phyloP scores from a whole-genome alignment of 805 yeast species.

The Nakazawaea peltata region DNA sequence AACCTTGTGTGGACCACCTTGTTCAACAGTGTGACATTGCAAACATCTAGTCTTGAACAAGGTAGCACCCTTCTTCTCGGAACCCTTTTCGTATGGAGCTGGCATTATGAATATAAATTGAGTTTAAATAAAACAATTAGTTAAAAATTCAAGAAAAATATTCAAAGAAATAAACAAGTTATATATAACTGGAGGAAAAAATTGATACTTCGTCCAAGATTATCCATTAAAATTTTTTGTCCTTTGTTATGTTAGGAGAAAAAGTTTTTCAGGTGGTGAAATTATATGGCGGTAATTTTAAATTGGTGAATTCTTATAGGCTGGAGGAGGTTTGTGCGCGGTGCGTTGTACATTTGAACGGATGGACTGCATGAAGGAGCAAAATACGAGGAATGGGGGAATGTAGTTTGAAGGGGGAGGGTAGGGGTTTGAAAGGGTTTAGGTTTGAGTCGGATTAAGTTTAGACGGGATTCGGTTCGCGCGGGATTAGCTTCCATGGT shows the following conservation, averaged over 20 bases:
- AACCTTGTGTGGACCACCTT: conserved; percentile 96
- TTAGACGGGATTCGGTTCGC: too few species aligned
- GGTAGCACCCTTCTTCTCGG: conserved; percentile 93
- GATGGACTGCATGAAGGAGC: too few species aligned
- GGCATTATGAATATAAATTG: conserved; percentile 20
- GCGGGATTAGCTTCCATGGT: too few species aligned
- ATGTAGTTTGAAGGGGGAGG: too few species aligned
- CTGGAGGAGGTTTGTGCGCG: not conserved
- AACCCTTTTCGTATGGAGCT: conserved; percentile 41
- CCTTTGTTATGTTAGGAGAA: not conserved
- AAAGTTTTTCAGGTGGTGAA: not conserved
- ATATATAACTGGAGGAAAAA: not conserved
- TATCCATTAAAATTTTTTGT: not conserved
- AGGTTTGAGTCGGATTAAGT: too few species aligned
- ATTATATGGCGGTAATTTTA: not conserved
- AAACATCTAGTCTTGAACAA: conserved; percentile 98
- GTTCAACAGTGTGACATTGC: conserved; percentile 97
- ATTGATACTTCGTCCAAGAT: not conserved
- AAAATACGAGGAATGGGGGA: too few species aligned
- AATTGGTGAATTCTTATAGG: conserved; percentile 2
- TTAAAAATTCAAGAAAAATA: not conserved
- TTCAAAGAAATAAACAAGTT: not conserved
- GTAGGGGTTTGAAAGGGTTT: too few species aligned
- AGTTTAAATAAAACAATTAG: conserved; percentile 1
- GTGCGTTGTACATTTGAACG: too few species aligned